These are phyloP conservation scores for Diutina catenulata DNA, from an alignment of 1,139 yeast species.

Conservation along the genomic window DNA sequence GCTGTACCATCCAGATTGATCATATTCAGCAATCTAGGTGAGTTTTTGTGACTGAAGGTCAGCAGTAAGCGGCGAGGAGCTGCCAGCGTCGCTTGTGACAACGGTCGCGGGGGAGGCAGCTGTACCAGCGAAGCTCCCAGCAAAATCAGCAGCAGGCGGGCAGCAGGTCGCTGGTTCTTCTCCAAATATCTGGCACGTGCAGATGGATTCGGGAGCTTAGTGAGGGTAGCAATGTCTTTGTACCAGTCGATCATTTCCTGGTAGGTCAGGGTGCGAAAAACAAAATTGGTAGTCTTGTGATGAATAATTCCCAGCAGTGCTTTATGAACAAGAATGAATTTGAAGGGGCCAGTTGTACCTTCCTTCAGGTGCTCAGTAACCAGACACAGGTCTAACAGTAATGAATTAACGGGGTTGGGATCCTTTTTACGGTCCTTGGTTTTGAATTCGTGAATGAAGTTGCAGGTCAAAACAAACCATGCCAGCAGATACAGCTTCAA, in stretches of 20 bases:
- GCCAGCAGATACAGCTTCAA: constrained; percentile 82
- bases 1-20: constrained; percentile 39
- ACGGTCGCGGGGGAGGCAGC: constrained; percentile 1
- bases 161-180: constrained; percentile 9
- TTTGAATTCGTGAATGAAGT: constrained; percentile 84
- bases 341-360: constrained; percentile 50
- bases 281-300: constrained; percentile 85
- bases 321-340: constrained; percentile 70
- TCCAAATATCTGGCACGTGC: constrained; percentile 14
- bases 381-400: constrained; percentile 70
- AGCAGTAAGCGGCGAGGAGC: constrained; percentile 2
- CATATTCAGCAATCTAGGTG: constrained; percentile 27
- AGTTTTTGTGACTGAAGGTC: constrained; percentile 23
- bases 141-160: constrained; percentile 1
- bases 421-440: constrained; percentile 73
- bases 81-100: constrained; percentile 2
- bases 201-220: constrained; percentile 43
- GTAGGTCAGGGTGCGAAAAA: constrained; percentile 75
- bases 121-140: background rate
- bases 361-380: constrained; percentile 75
- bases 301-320: constrained; percentile 44
- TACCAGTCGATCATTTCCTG: constrained; percentile 79
- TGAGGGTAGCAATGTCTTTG: constrained; percentile 51
- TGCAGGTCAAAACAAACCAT: constrained; percentile 85
- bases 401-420: constrained; percentile 77